Percentiles rank a stretch among this genome's conserved stretches.
Evolutionary conservation across 768 basidiomycete genomes (phyloP).

Genomic region (Paxillus involutus): DNA sequence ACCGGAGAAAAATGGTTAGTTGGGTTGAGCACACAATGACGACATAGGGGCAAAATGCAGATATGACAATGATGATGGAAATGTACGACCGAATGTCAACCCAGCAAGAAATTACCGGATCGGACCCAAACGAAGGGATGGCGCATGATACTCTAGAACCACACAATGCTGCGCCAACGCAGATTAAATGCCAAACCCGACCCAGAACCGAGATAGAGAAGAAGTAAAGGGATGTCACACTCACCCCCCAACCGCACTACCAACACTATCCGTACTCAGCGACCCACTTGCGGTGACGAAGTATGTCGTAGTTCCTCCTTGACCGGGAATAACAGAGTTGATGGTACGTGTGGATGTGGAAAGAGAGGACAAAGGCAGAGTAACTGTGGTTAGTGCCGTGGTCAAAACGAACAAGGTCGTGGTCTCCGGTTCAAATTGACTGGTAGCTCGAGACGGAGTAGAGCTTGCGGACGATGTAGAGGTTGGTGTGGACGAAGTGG

Average conservation of each 20-base stretch:
- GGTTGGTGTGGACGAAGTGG: background rate
- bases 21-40: conserved; percentile 12
- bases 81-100: too few relatives aligned
- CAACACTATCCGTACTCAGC: conserved; percentile 22
- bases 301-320: conserved; percentile 13
- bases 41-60: conserved; percentile 17
- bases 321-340: conserved; percentile 16
- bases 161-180: background rate
- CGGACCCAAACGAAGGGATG: too few relatives aligned
- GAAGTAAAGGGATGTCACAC: conserved; percentile 2
- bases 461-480: background rate
- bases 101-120: too few relatives aligned
- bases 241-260: conserved; percentile 11
- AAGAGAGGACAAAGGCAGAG: background rate
- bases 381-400: conserved; percentile 10
- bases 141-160: background rate
- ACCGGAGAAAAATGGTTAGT: conserved; percentile 16
- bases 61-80: background rate
- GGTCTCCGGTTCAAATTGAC: background rate
- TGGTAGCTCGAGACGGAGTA: background rate
- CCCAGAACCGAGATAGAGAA: background rate
- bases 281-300: conserved; percentile 19
- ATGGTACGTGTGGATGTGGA: conserved; percentile 19
- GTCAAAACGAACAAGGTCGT: conserved; percentile 15
- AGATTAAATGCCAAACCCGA: background rate